Evolutionary conservation across 306 rosid genomes (phyloP).

Genomic region (Trifolium dubium): DNA sequence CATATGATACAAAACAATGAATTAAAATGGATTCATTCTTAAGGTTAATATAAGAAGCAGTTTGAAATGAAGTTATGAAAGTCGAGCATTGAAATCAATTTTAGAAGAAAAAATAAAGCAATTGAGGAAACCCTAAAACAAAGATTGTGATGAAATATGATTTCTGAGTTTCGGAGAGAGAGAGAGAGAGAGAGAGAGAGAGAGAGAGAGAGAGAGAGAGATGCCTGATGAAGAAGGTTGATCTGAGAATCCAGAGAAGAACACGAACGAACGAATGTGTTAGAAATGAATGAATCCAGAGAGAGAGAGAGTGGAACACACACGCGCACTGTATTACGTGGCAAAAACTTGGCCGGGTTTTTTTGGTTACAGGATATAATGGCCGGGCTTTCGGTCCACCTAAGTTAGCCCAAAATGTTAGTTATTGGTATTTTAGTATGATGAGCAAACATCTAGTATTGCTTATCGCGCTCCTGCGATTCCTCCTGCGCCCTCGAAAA

Average conservation of each 20-base stretch:
- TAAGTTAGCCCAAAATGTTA: too few relatives aligned
- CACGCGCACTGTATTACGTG: not conserved
- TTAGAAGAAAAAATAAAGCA: not conserved
- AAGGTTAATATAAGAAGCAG: not conserved
- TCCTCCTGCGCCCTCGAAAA: too few relatives aligned
- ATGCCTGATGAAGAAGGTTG: constrained; percentile 31
- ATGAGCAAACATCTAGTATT: too few relatives aligned
- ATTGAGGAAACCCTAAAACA: constrained; percentile 33
- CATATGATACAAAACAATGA: not conserved
- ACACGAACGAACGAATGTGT: not conserved
- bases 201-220: not conserved
- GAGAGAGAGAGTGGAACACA: not conserved
- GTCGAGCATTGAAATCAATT: constrained; percentile 9
- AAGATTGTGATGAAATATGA: not conserved
- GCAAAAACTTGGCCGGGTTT: not conserved
- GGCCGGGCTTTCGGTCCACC: not conserved
- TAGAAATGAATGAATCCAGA: too few relatives aligned
- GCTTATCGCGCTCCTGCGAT: too few relatives aligned
- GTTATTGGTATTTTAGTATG: too few relatives aligned
- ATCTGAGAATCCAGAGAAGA: constrained; percentile 36
- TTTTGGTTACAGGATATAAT: too few relatives aligned
- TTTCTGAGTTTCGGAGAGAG: not conserved
- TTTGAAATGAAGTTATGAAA: not conserved
- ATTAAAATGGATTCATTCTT: not conserved
- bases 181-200: too few relatives aligned